Evolutionary conservation across 1,139 yeast species (phyloP).

Genomic region (Pichia sp.): DNA sequence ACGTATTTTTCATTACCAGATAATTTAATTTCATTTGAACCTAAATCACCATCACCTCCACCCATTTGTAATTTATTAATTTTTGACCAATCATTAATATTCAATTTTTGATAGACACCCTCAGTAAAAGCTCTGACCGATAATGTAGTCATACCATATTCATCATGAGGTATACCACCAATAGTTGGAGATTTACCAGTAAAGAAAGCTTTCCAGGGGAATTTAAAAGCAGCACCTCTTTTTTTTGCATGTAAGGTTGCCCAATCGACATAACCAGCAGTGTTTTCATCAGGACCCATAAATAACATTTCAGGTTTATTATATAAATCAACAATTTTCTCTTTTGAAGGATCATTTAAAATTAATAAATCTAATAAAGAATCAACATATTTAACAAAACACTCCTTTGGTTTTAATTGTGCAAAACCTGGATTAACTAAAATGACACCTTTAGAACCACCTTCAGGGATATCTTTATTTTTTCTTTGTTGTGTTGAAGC

Average conservation of each 20-base stretch:
- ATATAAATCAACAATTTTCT: constrained; percentile 77
- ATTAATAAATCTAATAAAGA: constrained; percentile 81
- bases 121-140: constrained; percentile 91
- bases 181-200: constrained; percentile 89
- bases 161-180: constrained; percentile 98
- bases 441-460: constrained; percentile 97
- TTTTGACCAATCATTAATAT: constrained; percentile 45
- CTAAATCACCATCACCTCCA: constrained; percentile 98
- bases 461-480: constrained; percentile 98
- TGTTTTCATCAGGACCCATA: constrained; percentile 98
- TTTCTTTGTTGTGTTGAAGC: constrained; percentile 96
- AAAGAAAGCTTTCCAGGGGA: constrained; percentile 97
- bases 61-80: constrained; percentile 90
- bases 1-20: constrained; percentile 76
- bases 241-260: constrained; percentile 92
- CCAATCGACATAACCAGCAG: constrained; percentile 95
- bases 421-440: constrained; percentile 75
- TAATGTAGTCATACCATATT: constrained; percentile 94
- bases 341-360: constrained; percentile 59
- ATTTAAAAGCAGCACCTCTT: constrained; percentile 89
- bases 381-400: constrained; percentile 91
- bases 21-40: constrained; percentile 86
- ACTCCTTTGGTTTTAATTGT: constrained; percentile 75
- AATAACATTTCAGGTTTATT: constrained; percentile 82
- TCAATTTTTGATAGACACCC: constrained; percentile 75